These are phyloP conservation scores for Lantana camara DNA, from an alignment of 257 asterid species.

Conservation along the genomic window DNA sequence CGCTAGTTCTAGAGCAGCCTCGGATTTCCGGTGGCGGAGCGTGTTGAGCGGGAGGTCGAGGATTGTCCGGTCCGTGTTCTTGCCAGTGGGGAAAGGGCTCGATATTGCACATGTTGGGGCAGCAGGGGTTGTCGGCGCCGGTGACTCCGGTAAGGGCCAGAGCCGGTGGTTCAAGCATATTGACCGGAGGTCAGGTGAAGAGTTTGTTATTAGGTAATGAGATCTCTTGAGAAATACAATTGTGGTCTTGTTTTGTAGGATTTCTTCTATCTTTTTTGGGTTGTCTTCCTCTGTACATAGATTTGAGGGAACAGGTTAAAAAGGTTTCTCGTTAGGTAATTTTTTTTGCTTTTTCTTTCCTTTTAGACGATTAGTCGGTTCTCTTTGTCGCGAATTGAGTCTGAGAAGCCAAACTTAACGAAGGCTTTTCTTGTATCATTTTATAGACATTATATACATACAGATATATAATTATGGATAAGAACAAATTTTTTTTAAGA, in stretches of 20 bases:
- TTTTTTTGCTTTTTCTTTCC: no score
- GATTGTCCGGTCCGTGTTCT: constrained; percentile 65
- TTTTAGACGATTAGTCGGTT: not conserved
- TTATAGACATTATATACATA: no score
- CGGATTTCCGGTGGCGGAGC: constrained; percentile 64
- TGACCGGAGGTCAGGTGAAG: constrained; percentile 66
- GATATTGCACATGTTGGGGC: constrained; percentile 82
- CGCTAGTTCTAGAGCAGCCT: constrained; percentile 48
- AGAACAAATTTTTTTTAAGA: no score
- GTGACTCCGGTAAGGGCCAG: constrained; percentile 10
- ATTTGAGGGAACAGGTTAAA: constrained; percentile 6
- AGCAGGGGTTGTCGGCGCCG: not conserved
- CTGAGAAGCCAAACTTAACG: no score
- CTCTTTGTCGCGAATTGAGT: no score
- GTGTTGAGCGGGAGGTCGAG: constrained; percentile 53
- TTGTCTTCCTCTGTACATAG: constrained; percentile 19
- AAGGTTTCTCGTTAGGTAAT: no score
- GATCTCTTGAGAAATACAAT: no score
- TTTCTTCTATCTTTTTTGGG: no score
- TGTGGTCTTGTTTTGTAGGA: not conserved
- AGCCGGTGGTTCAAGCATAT: constrained; percentile 67
- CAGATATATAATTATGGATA: no score
- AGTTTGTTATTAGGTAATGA: constrained; percentile 54
- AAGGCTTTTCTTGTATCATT: no score
- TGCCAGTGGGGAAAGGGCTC: constrained; percentile 89